Percentiles rank a stretch among this genome's conserved stretches.
These are phyloP conservation scores for Blastomyces gilchristii DNA, from an alignment of 2,329 filamentous ascomycete genomes.

Conservation along the genomic window DNA sequence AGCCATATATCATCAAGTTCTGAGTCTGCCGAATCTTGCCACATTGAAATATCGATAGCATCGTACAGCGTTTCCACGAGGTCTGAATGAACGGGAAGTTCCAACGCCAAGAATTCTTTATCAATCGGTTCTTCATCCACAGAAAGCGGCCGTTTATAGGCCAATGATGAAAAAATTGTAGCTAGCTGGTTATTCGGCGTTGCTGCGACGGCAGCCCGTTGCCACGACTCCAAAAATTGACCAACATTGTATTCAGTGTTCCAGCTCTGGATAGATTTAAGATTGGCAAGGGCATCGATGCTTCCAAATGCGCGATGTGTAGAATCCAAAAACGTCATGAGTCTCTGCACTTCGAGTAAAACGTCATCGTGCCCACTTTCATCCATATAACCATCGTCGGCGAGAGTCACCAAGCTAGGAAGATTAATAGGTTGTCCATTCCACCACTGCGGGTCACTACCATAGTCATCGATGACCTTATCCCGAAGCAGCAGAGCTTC, in stretches of 20 bases:
- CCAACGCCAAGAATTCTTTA: constrained; percentile 32
- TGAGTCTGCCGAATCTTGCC: constrained; percentile 33
- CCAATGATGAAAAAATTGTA: constrained; percentile 39
- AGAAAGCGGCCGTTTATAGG: constrained; percentile 29
- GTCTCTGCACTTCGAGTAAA: constrained; percentile 48
- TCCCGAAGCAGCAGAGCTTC: constrained; percentile 46
- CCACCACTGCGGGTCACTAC: constrained; percentile 52
- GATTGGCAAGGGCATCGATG: constrained; percentile 38
- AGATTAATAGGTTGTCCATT: constrained; percentile 44
- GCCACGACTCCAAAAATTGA: constrained; percentile 43
- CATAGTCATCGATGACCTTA: constrained; percentile 41
- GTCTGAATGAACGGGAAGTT: constrained; percentile 28
- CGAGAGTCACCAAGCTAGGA: constrained; percentile 41
- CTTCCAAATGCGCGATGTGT: constrained; percentile 51
- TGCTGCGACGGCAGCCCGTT: constrained; percentile 35
- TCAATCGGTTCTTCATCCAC: constrained; percentile 21
- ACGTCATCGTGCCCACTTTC: constrained; percentile 32
- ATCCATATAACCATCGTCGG: constrained; percentile 25
- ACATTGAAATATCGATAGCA: constrained; percentile 43
- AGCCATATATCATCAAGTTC: constrained; percentile 39
- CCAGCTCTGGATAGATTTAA: constrained; percentile 19
- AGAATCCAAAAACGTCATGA: constrained; percentile 51
- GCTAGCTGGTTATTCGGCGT: constrained; percentile 34
- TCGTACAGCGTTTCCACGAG: constrained; percentile 43
- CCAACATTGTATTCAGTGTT: constrained; percentile 23